These are phyloP conservation scores for Curvularia verruculosa DNA, from an alignment of 2,329 filamentous ascomycete species.

Conservation along the genomic window DNA sequence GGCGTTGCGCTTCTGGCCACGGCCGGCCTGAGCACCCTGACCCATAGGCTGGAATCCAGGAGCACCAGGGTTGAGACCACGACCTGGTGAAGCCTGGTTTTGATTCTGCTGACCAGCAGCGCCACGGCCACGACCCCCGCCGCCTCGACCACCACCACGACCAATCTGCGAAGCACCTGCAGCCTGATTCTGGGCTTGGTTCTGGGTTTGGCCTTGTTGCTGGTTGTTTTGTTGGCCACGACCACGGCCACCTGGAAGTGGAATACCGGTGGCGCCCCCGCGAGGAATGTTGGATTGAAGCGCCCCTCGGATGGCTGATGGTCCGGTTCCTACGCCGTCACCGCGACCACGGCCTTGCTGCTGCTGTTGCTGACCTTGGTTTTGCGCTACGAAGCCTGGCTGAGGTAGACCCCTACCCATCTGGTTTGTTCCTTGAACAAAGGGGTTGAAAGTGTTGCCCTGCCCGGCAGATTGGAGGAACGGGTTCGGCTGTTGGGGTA, in stretches of 20 bases:
- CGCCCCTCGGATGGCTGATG: constrained; percentile 36
- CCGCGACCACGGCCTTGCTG: constrained; percentile 23
- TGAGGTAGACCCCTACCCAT: constrained; percentile 31
- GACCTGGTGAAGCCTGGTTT: constrained; percentile 26
- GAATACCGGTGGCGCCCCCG: constrained; percentile 41
- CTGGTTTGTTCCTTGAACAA: constrained; percentile 19
- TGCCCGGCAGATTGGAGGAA: constrained; percentile 22
- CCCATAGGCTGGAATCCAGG: constrained; percentile 42
- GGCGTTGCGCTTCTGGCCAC: constrained; percentile 43
- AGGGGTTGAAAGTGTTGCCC: constrained; percentile 18
- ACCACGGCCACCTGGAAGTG: constrained; percentile 38
- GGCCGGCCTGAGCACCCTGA: constrained; percentile 32
- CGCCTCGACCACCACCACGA: constrained; percentile 38
- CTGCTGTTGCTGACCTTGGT: constrained; percentile 27
- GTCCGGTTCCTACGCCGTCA: constrained; percentile 23
- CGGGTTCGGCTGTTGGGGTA: constrained; percentile 15
- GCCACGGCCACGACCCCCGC: constrained; percentile 30
- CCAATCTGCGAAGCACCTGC: constrained; percentile 30
- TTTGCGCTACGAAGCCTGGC: constrained; percentile 35
- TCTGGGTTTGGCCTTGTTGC: constrained; percentile 15
- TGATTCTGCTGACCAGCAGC: constrained; percentile 20
- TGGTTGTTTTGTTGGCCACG: constrained; percentile 22
- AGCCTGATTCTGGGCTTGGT: constrained; percentile 16
- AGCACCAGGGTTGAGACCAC: constrained; percentile 46
- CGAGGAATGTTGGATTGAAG: constrained; percentile 43